Evolutionary conservation across 164 flowering plant genomes (phyloP).

Genomic region (Magnolia kwangsiensis): DNA sequence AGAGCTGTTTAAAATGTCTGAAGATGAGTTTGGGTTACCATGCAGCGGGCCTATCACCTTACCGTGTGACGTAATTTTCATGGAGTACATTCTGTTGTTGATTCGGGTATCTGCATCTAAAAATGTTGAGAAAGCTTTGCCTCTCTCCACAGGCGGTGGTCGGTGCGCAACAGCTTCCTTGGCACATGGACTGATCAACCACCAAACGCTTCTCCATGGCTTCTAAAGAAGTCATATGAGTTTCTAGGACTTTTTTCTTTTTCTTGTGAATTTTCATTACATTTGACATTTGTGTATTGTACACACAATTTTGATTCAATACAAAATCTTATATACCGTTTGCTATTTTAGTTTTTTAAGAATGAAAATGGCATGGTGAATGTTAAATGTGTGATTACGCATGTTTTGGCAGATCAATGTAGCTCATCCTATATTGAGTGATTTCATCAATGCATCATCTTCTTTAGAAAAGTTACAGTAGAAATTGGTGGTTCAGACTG

Average conservation of each 20-base stretch:
- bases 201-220: not conserved
- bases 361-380: too few species aligned
- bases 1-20: constrained; percentile 30
- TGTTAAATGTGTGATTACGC: too few species aligned
- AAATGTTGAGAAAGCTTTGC: constrained; percentile 19
- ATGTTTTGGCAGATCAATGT: too few species aligned
- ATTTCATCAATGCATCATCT: too few species aligned
- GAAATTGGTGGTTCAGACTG: too few species aligned
- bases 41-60: constrained; percentile 22
- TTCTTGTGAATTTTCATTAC: too few species aligned
- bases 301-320: too few species aligned
- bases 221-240: not conserved
- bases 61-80: constrained; percentile 20
- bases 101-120: not conserved
- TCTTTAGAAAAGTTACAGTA: too few species aligned
- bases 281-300: too few species aligned
- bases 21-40: constrained; percentile 29
- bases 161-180: constrained; percentile 13
- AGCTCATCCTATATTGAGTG: too few species aligned
- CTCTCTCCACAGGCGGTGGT: constrained; percentile 4
- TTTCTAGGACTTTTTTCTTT: not conserved
- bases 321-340: too few species aligned
- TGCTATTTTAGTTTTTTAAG: too few species aligned
- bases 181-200: not conserved
- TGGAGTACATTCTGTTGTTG: constrained; percentile 20